These are phyloP conservation scores for Clausena lansium DNA, from an alignment of 345 rosid species.

Conservation along the genomic window DNA sequence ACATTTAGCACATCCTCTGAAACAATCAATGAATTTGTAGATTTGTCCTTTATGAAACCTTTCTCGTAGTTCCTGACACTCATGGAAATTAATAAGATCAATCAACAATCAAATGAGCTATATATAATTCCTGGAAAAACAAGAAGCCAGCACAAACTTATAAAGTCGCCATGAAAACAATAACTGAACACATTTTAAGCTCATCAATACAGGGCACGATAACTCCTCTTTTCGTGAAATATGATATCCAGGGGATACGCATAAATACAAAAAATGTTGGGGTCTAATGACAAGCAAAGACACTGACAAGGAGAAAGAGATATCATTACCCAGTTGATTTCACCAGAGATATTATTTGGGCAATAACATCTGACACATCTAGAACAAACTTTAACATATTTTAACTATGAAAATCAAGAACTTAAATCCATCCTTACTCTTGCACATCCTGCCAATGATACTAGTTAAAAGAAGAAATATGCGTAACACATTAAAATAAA, in stretches of 20 bases:
- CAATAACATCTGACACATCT: neutral
- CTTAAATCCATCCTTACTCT: neutral
- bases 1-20: conserved; percentile 33
- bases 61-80: conserved; percentile 48
- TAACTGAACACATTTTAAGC: neutral
- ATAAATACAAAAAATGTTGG: neutral
- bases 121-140: neutral
- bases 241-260: neutral
- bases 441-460: neutral
- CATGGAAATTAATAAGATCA: conserved; percentile 20
- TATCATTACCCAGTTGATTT: neutral
- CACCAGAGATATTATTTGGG: neutral
- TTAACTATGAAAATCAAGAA: neutral
- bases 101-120: neutral
- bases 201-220: neutral
- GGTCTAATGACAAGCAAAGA: neutral
- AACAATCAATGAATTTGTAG: conserved; percentile 32
- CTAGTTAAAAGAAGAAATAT: neutral
- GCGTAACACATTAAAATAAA: neutral
- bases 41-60: conserved; percentile 39
- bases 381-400: neutral
- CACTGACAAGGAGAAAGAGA: neutral
- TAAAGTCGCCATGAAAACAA: neutral
- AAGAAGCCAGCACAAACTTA: conserved; percentile 3
- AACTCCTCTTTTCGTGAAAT: conserved; percentile 2